A percentile compares a stretch with the other conserved stretches of the same genome.
phyloP scores from a whole-genome alignment of 2,329 filamentous ascomycete species.

The Penicillium sp. region DNA sequence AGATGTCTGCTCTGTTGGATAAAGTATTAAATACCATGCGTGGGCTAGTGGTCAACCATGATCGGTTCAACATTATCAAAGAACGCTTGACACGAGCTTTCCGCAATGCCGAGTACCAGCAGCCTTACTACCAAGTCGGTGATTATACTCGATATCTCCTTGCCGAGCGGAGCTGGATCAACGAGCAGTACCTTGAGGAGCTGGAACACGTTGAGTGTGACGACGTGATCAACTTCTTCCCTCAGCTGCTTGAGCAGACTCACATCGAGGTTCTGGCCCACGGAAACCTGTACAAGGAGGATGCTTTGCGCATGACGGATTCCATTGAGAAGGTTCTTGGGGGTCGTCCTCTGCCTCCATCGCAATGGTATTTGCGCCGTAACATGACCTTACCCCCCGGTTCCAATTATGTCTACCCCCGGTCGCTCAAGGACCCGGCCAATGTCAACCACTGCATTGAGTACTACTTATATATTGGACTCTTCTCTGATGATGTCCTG shows the following conservation, averaged over 20 bases:
- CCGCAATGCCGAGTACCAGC: conserved; percentile 82
- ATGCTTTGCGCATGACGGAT: conserved; percentile 80
- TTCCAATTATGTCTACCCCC: conserved; percentile 79
- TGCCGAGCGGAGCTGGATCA: conserved; percentile 72
- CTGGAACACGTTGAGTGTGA: conserved; percentile 71
- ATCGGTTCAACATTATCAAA: conserved; percentile 87
- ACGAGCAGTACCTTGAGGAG: conserved; percentile 76
- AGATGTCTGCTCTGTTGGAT: conserved; percentile 84
- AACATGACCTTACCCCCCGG: conserved; percentile 75
- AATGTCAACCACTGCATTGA: conserved; percentile 89
- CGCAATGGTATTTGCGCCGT: conserved; percentile 76
- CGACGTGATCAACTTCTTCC: conserved; percentile 73
- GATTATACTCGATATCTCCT: conserved; percentile 80
- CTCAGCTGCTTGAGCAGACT: conserved; percentile 75
- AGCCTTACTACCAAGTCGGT: conserved; percentile 84
- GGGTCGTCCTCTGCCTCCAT: conserved; percentile 68
- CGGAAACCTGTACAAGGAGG: conserved; percentile 92
- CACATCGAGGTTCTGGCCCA: conserved; percentile 87
- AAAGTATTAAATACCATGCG: conserved; percentile 83
- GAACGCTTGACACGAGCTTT: conserved; percentile 75
- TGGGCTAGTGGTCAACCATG: conserved; percentile 78
- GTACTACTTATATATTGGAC: conserved; percentile 70
- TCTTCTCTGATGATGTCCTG: conserved; percentile 64
- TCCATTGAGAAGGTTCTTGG: conserved; percentile 76
- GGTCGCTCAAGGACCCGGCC: conserved; percentile 75